Percentiles rank a stretch among this genome's conserved stretches.
Evolutionary conservation across 345 rosid genomes (phyloP).

Genomic region (Syzygium grande): DNA sequence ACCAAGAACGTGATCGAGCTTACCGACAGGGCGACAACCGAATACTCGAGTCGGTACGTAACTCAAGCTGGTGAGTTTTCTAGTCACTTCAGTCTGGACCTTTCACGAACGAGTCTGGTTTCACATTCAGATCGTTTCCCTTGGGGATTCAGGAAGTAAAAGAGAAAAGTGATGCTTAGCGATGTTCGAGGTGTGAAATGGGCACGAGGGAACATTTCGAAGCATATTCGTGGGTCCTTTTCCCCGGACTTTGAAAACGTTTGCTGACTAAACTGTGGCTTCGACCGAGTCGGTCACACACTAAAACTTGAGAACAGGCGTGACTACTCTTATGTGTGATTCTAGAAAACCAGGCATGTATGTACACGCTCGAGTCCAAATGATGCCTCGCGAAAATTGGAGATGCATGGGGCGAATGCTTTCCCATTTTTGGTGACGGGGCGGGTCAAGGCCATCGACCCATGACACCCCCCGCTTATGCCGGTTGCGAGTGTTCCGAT

Average conservation of each 20-base stretch:
- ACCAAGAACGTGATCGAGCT: neutral
- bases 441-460: neutral
- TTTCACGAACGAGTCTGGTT: neutral
- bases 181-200: neutral
- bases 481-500: neutral
- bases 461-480: neutral
- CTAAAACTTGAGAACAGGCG: neutral
- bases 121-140: neutral
- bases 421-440: neutral
- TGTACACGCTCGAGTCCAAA: neutral
- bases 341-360: neutral
- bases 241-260: neutral
- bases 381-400: neutral
- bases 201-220: neutral
- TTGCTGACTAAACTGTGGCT: neutral
- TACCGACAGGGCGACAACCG: neutral
- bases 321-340: neutral
- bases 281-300: neutral
- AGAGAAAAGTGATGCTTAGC: neutral
- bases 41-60: too few species aligned
- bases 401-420: neutral
- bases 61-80: neutral
- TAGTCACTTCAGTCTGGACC: neutral
- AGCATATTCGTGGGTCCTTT: neutral
- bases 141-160: neutral